Evolutionary conservation across 2,329 filamentous ascomycete genomes (phyloP).

Genomic region (Cladosporium velox): DNA sequence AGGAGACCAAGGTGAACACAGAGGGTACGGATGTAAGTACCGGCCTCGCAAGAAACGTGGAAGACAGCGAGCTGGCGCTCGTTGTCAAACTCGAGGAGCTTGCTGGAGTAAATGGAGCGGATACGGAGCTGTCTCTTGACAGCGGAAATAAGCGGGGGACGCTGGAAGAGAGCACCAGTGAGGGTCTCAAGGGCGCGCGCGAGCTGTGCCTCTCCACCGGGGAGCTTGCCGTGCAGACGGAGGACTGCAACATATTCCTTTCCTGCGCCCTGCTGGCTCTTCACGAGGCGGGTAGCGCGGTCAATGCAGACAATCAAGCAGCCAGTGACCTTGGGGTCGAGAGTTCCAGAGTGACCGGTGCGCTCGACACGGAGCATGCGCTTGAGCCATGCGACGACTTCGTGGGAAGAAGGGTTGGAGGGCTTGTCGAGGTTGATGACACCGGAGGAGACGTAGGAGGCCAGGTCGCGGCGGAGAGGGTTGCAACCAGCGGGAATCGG

Average conservation of each 20-base stretch:
- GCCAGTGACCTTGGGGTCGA: constrained; percentile 97
- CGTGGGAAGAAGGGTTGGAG: constrained; percentile 95
- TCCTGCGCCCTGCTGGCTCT: constrained; percentile 97
- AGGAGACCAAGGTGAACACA: constrained; percentile 86
- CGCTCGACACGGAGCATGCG: constrained; percentile 93
- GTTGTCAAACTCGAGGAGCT: constrained; percentile 94
- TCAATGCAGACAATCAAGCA: constrained; percentile 95
- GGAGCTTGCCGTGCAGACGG: constrained; percentile 90
- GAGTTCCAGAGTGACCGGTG: constrained; percentile 96
- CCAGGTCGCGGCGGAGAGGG: constrained; percentile 89
- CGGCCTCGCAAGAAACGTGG: constrained; percentile 98
- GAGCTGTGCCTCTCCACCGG: constrained; percentile 90
- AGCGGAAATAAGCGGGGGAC: constrained; percentile 93
- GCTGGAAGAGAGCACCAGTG: constrained; percentile 95
- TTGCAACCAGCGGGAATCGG: constrained; percentile 92
- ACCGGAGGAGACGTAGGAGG: constrained; percentile 94
- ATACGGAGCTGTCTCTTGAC: constrained; percentile 99
- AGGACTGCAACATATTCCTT: constrained; percentile 99
- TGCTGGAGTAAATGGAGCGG: constrained; percentile 96
- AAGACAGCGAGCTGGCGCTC: constrained; percentile 96
- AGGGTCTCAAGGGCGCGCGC: constrained; percentile 91
- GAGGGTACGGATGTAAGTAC: constrained; percentile 97
- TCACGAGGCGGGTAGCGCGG: constrained; percentile 94
- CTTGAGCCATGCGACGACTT: constrained; percentile 99
- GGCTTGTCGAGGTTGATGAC: constrained; percentile 99